These are phyloP conservation scores for Dictyostelium brefeldianum DNA, from an alignment of 78 protist genomes.

Conservation along the genomic window DNA sequence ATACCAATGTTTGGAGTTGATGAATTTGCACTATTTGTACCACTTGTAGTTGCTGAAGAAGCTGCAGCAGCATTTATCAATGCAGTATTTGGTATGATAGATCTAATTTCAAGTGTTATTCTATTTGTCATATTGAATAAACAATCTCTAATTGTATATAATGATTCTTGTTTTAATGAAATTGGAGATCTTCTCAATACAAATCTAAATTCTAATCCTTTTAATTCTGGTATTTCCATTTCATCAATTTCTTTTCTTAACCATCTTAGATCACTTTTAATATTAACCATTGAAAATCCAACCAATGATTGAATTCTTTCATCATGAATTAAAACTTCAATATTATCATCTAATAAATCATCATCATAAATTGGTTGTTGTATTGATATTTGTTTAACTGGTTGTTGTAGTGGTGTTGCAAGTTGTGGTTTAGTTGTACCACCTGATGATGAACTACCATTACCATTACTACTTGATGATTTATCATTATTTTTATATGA, in stretches of 20 bases:
- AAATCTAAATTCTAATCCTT: constrained; percentile 49
- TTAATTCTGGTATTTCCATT: constrained; percentile 60
- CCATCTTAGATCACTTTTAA: constrained; percentile 14
- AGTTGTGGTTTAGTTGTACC: neutral
- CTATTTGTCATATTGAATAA: neutral
- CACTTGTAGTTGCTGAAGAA: neutral
- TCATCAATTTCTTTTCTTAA: constrained; percentile 62
- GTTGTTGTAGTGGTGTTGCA: neutral
- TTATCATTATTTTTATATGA: too few relatives aligned
- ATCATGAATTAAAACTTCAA: constrained; percentile 46
- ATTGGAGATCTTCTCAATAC: constrained; percentile 38
- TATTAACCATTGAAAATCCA: constrained; percentile 27
- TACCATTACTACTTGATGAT: too few relatives aligned
- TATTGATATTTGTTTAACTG: neutral
- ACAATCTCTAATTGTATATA: constrained; percentile 29
- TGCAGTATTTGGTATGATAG: constrained; percentile 32
- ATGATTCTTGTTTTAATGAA: constrained; percentile 45
- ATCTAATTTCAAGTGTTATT: constrained; percentile 21
- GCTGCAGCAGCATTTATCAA: neutral
- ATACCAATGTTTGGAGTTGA: neutral
- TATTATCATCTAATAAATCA: constrained; percentile 31
- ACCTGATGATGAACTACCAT: too few relatives aligned
- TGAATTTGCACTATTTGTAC: neutral
- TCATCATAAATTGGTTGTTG: constrained; percentile 44
- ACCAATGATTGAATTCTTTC: constrained; percentile 50